phyloP scores from a whole-genome alignment of 2,329 filamentous ascomycete genomes.

The Beauveria sp. region DNA sequence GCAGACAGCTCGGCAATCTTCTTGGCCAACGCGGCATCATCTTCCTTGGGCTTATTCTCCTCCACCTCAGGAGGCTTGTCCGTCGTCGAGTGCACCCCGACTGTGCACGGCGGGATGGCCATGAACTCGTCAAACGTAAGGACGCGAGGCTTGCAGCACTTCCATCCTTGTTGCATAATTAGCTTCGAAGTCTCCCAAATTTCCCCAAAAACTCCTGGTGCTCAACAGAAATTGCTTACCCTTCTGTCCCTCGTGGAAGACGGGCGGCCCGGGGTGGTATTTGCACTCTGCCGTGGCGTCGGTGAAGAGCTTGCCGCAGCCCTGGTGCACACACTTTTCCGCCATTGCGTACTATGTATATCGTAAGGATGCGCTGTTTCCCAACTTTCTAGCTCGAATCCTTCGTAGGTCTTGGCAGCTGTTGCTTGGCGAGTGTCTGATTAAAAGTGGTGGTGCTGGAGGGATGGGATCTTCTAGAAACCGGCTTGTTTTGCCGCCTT shows the following conservation, averaged over 20 bases:
- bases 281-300: slow-evolving; percentile 76
- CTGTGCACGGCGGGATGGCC: slow-evolving; percentile 82
- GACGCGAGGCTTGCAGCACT: slow-evolving; percentile 95
- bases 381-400: neutral
- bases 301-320: slow-evolving; percentile 82
- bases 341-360: slow-evolving; percentile 41
- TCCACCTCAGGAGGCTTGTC: slow-evolving; percentile 59
- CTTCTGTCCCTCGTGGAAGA: slow-evolving; percentile 98
- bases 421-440: neutral
- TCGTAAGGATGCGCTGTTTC: neutral
- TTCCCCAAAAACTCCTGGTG: neutral
- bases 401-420: neutral
- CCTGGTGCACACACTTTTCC: slow-evolving; percentile 91
- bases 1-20: slow-evolving; percentile 48
- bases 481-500: slow-evolving; percentile 6
- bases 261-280: slow-evolving; percentile 88
- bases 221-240: slow-evolving; percentile 43
- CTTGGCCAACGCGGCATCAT: slow-evolving; percentile 32
- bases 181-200: neutral
- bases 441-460: neutral
- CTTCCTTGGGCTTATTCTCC: slow-evolving; percentile 48
- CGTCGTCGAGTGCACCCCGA: slow-evolving; percentile 83
- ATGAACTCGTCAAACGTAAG: slow-evolving; percentile 99
- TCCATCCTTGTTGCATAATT: slow-evolving; percentile 62
- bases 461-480: slow-evolving; percentile 29